Base-by-base conservation (phyloP, 2,329 filamentous ascomycete genomes). In the Samsoniella hepiali region DNA sequence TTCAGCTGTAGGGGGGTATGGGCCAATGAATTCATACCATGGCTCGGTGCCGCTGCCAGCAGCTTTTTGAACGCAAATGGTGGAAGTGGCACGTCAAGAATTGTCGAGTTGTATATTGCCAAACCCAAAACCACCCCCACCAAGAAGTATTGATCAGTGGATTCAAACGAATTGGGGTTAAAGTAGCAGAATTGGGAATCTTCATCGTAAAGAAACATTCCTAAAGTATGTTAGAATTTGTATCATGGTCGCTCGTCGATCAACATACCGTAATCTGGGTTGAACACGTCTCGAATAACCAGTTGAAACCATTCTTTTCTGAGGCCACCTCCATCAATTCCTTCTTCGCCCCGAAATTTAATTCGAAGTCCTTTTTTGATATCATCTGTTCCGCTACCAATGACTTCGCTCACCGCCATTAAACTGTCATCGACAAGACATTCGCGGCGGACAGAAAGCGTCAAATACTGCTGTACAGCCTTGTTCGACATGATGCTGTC, bases 241-340 rank as follows among this genome's bases (percentile, higher is more conserved):
- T 34, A 40, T 58, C 15, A 13, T 42, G 13, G 3, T 38, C 7
- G 9, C 13, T n/a, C 36, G 8, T 29, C 32, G 3, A 32, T 36
- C 40, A 61, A 77, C 87, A 70, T 82, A 93, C 91, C 91, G 78
- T 96, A 90, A 68, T 93, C 87, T 3, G 92, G 92, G 70, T 96
- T 93, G 76, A 97, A 97, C 38, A 97, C 88, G 72, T 97, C 93
- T 68, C 93, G 84, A 56, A 95, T 88, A 29, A 97, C 83, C 64
- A 97, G 83, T 58, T 97, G 78, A 72, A 97, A 97, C 93, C 93
- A 97, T 76, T 97, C 93, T 74, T 97, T 97, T 63, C 92, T 87
- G 62, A 96, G 80, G 0, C 93, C 93, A 44, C 93, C 93, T 5
- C 90, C 92, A 77, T 97, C 93, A 58, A 97, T 88, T 5, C 93